Percentiles rank a stretch among this genome's conserved stretches.
Conservation (phyloP, 2,329 filamentous ascomycete species). For the Aspergillus sergii region DNA sequence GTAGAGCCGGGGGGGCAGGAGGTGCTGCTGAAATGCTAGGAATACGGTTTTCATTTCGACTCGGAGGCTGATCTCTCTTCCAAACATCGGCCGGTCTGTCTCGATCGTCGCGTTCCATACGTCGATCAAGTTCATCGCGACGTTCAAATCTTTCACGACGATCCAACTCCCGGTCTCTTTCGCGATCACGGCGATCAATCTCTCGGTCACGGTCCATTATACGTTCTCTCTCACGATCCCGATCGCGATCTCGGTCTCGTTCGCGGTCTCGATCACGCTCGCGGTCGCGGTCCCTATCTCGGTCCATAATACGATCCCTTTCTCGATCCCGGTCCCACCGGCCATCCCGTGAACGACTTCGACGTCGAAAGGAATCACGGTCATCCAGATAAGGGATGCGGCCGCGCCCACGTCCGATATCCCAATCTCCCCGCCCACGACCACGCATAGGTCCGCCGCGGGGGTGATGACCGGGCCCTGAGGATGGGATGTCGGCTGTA, state of each 20-base stretch:
- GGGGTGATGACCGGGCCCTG: conserved; percentile 35
- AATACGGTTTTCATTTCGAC: conserved; percentile 33
- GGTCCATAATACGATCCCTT: conserved; percentile 35
- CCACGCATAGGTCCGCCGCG: conserved; percentile 45
- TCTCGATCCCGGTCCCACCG: conserved; percentile 46
- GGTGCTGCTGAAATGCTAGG: conserved; percentile 27
- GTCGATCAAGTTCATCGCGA: conserved; percentile 16
- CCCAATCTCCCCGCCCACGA: conserved; percentile 47
- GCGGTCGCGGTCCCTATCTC: conserved; percentile 34
- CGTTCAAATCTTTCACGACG: conserved; percentile 7
- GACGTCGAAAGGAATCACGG: conserved; percentile 45
- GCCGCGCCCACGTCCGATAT: conserved; percentile 47
- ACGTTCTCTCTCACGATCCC: conserved; percentile 42
- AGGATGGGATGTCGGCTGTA: conserved; percentile 39
- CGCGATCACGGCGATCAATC: conserved; percentile 27
- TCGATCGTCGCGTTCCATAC: conserved; percentile 24
- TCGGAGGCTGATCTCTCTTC: conserved; percentile 45
- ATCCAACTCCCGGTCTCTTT: conserved; percentile 26
- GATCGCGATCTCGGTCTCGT: conserved; percentile 29
- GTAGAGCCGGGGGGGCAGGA: conserved; percentile 16
- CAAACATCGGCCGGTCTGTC: conserved; percentile 35
- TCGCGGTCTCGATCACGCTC: conserved; percentile 40
- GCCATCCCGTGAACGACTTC: conserved; percentile 48
- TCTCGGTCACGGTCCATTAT: conserved; percentile 38
- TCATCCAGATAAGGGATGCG: conserved; percentile 44